Evolutionary conservation across 2,329 filamentous ascomycete species (phyloP).

Genomic region (Dactylonectria macrodidyma): DNA sequence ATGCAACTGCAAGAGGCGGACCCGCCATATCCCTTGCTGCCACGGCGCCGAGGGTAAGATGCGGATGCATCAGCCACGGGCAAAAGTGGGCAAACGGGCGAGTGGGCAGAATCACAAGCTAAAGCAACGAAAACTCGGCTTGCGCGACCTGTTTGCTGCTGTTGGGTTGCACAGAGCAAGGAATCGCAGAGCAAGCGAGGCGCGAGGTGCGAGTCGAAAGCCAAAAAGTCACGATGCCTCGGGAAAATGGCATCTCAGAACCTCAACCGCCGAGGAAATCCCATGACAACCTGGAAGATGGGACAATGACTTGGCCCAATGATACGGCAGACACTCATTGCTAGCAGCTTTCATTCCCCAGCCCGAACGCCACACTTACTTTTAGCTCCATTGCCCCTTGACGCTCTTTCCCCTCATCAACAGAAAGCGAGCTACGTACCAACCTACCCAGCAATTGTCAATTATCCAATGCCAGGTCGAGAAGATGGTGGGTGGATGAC

Average conservation of each 20-base stretch:
- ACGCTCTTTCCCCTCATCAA: constrained; percentile 14
- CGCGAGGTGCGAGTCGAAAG: not conserved
- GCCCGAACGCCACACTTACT: constrained; percentile 44
- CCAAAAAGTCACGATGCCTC: not conserved
- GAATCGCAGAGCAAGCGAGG: not conserved
- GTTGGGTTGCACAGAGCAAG: constrained; percentile 1
- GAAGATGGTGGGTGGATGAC: constrained; percentile 12
- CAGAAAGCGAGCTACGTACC: constrained; percentile 1
- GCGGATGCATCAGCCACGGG: constrained; percentile 21
- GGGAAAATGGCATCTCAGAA: not conserved
- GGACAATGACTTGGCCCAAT: no score
- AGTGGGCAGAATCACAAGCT: constrained; percentile 24
- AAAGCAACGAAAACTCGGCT: constrained; percentile 8
- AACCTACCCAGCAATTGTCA: not conserved
- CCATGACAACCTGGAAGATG: not conserved
- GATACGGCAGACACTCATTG: no score
- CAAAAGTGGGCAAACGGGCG: not conserved
- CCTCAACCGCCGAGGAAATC: not conserved
- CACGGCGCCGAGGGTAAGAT: constrained; percentile 11
- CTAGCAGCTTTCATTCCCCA: not conserved
- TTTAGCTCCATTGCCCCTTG: constrained; percentile 27
- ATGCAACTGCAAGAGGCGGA: not conserved
- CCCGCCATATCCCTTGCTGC: constrained; percentile 24
- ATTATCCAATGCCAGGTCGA: constrained; percentile 27
- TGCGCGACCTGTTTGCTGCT: not conserved